Evolutionary conservation across 768 basidiomycete genomes (phyloP).

Genomic region (Termitomyces sp.): DNA sequence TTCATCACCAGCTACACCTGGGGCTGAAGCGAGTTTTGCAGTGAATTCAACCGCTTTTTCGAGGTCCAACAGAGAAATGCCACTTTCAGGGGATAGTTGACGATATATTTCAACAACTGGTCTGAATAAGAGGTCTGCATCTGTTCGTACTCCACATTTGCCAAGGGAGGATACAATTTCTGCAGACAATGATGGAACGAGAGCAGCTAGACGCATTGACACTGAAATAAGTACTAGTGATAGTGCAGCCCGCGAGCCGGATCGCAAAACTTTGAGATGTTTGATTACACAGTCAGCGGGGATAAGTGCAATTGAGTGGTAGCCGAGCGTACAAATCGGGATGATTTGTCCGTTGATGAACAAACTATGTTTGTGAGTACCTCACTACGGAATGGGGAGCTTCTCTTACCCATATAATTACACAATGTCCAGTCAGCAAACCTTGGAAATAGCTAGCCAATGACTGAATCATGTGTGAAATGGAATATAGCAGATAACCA

Average conservation of each 20-base stretch:
- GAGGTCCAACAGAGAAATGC: slow-evolving; percentile 44
- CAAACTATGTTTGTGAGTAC: too few relatives aligned
- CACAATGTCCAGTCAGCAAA: too few relatives aligned
- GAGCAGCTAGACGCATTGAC: slow-evolving; percentile 35
- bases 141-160: slow-evolving; percentile 46
- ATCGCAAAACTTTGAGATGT: not conserved
- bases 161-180: slow-evolving; percentile 44
- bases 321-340: too few relatives aligned
- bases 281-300: too few relatives aligned
- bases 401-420: too few relatives aligned
- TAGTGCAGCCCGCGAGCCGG: not conserved
- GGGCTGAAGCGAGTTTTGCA: slow-evolving; percentile 37
- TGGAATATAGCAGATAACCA: too few relatives aligned
- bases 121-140: slow-evolving; percentile 51
- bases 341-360: too few relatives aligned
- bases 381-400: too few relatives aligned
- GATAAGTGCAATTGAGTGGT: too few relatives aligned
- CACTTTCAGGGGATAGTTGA: slow-evolving; percentile 41
- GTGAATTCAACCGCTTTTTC: slow-evolving; percentile 33
- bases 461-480: too few relatives aligned
- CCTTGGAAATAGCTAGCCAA: too few relatives aligned
- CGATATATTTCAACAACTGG: slow-evolving; percentile 45
- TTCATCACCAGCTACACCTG: slow-evolving; percentile 30
- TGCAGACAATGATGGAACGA: slow-evolving; percentile 33
- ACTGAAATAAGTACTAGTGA: not conserved